Base-by-base conservation (phyloP, 2,329 filamentous ascomycete species). In the Calonectria pauciramosa region DNA sequence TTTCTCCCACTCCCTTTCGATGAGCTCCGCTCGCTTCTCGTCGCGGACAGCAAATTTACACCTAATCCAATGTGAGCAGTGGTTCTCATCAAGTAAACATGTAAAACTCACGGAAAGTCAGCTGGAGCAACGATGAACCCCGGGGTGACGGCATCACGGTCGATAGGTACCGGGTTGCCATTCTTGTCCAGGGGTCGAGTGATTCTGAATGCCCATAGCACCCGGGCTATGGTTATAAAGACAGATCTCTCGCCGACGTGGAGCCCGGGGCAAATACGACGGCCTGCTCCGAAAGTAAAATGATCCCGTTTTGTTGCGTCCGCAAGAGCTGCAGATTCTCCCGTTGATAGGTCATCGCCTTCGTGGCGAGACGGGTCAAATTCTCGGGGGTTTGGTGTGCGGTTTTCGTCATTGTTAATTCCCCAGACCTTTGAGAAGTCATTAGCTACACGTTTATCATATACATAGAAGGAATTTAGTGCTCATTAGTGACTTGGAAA, bases 201-300 rank as follows among this genome's bases (percentile, higher is more conserved):
- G 34, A 72, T 68, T n/a, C 60, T 44, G n/a, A 72, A 72, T 9
- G 63, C 36, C 70, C 70, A 72, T 0, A 72, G 41, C 2, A 72
- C 28, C 16, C 70, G 28, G 20, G 63, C 30, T 16, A 72, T 52
- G 5, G 38, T 49, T 14, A 72, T 34, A n/a, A 72, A 72, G 14
- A 72, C 28, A 4, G 49, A 60, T 10, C 63, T 47, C 30, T 65
- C 59, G 26, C 60, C 70, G 18, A 72, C 63, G 11, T 67, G 60
- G 2, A 56, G 14, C 0, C 70, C 70, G 20, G 70, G 63, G 11
- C 70, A 72, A 18, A 72, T 68, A 14, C 70, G 63, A 13, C 70
- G 26, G 3, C 70, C 70, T 9, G 63, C 41, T 2, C 70, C 70
- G 30, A 72, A 72, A 23, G 60, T 64, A 9, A 70, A 63, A 8